Evolutionary conservation across 192 early-diverging fungal genomes (phyloP), one percentile per base, ranked within the genome.

Genomic region (Glomus cerebriforme): DNA sequence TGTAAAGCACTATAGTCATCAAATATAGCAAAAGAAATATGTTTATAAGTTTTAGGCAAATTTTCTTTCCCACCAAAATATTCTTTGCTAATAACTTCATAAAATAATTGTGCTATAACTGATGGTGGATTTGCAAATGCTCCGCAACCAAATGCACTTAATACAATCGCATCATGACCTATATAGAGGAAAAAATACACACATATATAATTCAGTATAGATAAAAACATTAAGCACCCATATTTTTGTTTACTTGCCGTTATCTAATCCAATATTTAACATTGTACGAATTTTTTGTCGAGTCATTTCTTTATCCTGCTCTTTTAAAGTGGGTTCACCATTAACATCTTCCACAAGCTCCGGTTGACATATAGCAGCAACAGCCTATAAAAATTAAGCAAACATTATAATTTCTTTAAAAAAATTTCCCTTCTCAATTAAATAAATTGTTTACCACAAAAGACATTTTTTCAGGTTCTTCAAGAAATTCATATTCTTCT

Each of bases 61-160:
- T 73, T 59, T 59, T 54, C 69, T n/a, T 31, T 35, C 35, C 78
- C 85, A 35, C 83, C 85, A 74, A 78, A 79, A 49, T 84, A 86
- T 29, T 82, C 81, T 19, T 80, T 68, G 7, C 47, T 35, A 77
- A 86, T 86, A 34, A 86, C 76, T 39, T 86, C 81, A 66, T 84
- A 82, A 75, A 86, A 86, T 63, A 86, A 79, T 69, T 22, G 73
- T 7, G 85, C 82, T 4, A 82, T 37, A 3, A 83, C 82, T 27
- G 79, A 75, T 17, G 85, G 79, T 49, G 85, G 85, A 37, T 86
- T 86, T 35, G 75, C 71, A 24, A 84, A 58, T 15, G 83, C 81
- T 15, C 85, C 85, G 27, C 85, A 86, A 26, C 85, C 85, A 45
- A 86, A 86, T 24, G 85, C 85, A 9, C 80, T 82, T 9, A 86